These are phyloP conservation scores for Pythium monospermum DNA, from an alignment of 352 stramenopile species.

Conservation along the genomic window DNA sequence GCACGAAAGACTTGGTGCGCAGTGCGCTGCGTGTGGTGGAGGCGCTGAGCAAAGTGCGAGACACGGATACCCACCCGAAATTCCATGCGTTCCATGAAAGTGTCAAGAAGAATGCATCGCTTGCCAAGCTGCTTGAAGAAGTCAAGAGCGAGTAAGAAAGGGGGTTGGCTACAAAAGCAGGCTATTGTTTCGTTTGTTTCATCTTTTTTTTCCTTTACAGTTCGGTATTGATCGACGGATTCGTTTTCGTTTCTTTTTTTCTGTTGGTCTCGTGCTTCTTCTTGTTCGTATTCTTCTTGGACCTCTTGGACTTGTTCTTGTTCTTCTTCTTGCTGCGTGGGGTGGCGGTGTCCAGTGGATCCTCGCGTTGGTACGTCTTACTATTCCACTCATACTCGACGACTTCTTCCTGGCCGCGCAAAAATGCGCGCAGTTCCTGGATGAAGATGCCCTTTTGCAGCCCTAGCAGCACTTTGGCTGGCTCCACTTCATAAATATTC, in stretches of 20 bases:
- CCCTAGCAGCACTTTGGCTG: slow-evolving; percentile 49
- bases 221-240: slow-evolving; percentile 20
- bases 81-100: slow-evolving; percentile 56
- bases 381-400: slow-evolving; percentile 65
- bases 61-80: slow-evolving; percentile 71
- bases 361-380: slow-evolving; percentile 24
- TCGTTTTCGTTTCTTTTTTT: slow-evolving; percentile 1
- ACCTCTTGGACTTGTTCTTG: slow-evolving; percentile 20
- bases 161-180: slow-evolving; percentile 22
- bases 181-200: neutral
- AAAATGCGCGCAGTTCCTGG: slow-evolving; percentile 41
- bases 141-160: slow-evolving; percentile 50
- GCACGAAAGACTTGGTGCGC: slow-evolving; percentile 95
- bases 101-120: slow-evolving; percentile 62
- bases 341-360: neutral
- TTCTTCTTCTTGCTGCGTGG: neutral
- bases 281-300: slow-evolving; percentile 9
- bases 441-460: slow-evolving; percentile 58
- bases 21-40: slow-evolving; percentile 90
- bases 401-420: slow-evolving; percentile 46
- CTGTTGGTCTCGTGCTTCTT: slow-evolving; percentile 9
- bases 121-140: slow-evolving; percentile 53
- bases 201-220: slow-evolving; percentile 23
- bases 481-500: slow-evolving; percentile 64
- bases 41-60: slow-evolving; percentile 62